Conservation (phyloP, 2,329 filamentous ascomycete species). For the Westerdykella sp. region DNA sequence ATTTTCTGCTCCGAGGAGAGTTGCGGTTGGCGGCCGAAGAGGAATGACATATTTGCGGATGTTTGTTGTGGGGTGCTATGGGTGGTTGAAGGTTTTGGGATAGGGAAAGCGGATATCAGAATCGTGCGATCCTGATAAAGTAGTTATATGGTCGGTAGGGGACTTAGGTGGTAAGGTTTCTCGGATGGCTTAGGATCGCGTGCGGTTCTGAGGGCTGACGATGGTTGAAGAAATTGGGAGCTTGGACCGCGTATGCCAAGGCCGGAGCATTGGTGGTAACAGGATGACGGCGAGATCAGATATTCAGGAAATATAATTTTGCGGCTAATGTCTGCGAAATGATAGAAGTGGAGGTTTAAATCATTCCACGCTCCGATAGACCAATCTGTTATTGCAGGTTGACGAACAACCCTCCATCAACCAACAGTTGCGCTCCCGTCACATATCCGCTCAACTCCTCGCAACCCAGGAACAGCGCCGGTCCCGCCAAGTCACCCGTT, state of each 20-base stretch:
- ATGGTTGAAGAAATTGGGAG: neutral
- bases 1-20: constrained; percentile 96
- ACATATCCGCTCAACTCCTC: constrained; percentile 54
- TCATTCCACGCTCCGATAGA: no score
- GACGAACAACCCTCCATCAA: constrained; percentile 85
- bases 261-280: neutral
- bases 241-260: neutral
- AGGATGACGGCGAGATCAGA: no score
- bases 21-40: constrained; percentile 63
- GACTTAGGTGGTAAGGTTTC: no score
- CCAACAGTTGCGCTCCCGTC: constrained; percentile 74
- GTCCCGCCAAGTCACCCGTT: constrained; percentile 68
- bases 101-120: neutral
- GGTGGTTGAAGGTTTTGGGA: neutral
- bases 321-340: no score
- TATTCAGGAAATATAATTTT: no score
- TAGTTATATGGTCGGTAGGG: no score
- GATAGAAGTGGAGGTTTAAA: no score
- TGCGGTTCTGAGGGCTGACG: neutral
- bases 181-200: no score
- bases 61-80: neutral
- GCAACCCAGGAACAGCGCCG: constrained; percentile 77
- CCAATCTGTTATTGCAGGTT: constrained; percentile 49
- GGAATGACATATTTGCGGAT: constrained; percentile 29
- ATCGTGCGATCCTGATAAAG: no score